Conservation (phyloP, 2,329 filamentous ascomycete genomes). For the Gaeumannomyces sp. region DNA sequence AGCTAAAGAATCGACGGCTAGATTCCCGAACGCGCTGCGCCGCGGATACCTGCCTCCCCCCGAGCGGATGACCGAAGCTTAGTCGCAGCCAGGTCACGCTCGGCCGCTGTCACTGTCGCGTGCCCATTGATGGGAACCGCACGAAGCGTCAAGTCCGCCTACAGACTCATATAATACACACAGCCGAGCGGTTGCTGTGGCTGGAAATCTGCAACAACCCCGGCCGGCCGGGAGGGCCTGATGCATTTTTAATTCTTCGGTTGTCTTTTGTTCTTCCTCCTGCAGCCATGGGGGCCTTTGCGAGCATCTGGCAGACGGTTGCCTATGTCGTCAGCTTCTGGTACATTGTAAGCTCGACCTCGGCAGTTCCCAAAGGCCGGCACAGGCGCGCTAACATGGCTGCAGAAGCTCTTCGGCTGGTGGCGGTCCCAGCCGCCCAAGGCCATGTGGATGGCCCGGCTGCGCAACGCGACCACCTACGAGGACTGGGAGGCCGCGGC, state of each 20-base stretch:
- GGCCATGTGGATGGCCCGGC: conserved; percentile 53
- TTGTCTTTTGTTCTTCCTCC: background rate
- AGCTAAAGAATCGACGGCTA: background rate
- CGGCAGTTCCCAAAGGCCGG: background rate
- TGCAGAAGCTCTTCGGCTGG: conserved; percentile 6
- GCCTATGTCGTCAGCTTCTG: conserved; percentile 3
- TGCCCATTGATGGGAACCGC: background rate
- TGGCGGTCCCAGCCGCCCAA: conserved; percentile 7
- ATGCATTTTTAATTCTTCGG: background rate
- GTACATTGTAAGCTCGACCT: conserved; percentile 1
- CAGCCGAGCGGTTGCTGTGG: background rate
- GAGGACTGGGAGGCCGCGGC: conserved; percentile 87
- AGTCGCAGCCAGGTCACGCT: background rate
- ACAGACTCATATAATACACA: background rate
- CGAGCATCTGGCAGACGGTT: conserved; percentile 2
- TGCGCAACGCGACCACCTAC: conserved; percentile 63
- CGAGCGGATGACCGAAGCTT: background rate
- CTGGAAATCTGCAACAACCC: background rate
- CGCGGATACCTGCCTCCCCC: too few species aligned
- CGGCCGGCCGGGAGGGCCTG: background rate
- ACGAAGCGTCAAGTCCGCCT: background rate
- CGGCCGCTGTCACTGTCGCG: background rate
- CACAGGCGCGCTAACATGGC: background rate
- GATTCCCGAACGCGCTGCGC: background rate
- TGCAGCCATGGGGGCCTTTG: conserved; percentile 3